Percentiles rank a stretch among this genome's conserved stretches.
Evolutionary conservation across 2,329 filamentous ascomycete species (phyloP).

Genomic region (Zalaria obscura): DNA sequence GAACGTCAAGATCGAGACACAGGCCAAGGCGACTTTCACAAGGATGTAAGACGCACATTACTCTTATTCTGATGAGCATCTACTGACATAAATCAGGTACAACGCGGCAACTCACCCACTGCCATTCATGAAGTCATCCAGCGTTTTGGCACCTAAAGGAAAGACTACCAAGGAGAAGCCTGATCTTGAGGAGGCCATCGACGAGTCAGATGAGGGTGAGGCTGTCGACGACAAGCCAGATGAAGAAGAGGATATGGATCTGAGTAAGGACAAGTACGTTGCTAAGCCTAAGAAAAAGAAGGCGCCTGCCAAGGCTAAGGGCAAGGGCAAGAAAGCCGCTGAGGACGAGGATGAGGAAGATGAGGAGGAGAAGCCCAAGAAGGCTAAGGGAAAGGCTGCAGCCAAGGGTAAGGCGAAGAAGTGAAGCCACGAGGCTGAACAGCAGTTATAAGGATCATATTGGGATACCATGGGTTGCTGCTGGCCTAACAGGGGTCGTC

Average conservation of each 20-base stretch:
- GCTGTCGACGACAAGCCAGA: constrained; percentile 47
- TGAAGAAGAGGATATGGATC: constrained; percentile 63
- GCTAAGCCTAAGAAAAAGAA: constrained; percentile 71
- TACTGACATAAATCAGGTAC: constrained; percentile 42
- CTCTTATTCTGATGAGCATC: not conserved
- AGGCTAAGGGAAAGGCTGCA: constrained; percentile 21
- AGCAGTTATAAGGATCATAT: no score
- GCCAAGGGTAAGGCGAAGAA: constrained; percentile 38
- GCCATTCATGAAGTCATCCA: constrained; percentile 90
- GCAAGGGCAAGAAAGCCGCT: constrained; percentile 26
- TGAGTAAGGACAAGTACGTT: constrained; percentile 94
- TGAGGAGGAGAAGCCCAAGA: constrained; percentile 39
- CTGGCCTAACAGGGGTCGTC: no score
- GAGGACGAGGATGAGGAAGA: constrained; percentile 21
- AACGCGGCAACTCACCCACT: constrained; percentile 77
- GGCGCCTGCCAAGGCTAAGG: constrained; percentile 32
- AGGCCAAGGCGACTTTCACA: constrained; percentile 83
- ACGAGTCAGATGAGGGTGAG: constrained; percentile 62
- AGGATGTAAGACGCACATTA: constrained; percentile 48
- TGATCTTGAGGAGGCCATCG: constrained; percentile 90
- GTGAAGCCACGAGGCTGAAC: constrained; percentile 1
- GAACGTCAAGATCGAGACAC: constrained; percentile 61
- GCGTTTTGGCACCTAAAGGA: constrained; percentile 58
- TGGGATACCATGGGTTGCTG: no score
- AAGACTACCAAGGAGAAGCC: constrained; percentile 60